Evolutionary conservation across 495 filamentous ascomycete species (phyloP).

Genomic region (Aspergillus sclerotiicarbonarius): DNA sequence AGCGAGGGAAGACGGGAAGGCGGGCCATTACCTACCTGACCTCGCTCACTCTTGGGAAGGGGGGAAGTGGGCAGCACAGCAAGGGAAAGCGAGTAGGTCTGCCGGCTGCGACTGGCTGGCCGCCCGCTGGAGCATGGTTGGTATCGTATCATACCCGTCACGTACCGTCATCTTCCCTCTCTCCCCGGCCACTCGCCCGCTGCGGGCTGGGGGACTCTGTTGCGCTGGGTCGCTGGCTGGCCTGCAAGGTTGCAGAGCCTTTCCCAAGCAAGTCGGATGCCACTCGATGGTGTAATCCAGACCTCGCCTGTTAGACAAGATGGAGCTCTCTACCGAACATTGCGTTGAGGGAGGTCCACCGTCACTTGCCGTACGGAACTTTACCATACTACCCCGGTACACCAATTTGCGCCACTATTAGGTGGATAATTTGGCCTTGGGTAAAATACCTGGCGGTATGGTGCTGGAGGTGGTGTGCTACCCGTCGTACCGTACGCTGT

Average conservation of each 20-base stretch:
- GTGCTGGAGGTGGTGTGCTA: constrained; percentile 3
- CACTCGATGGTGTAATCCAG: constrained; percentile 6
- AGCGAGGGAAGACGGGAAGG: constrained; percentile 27
- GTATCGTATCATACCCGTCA: constrained; percentile 24
- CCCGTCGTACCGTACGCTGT: background rate
- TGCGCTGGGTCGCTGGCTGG: constrained; percentile 3
- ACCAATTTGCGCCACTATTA: constrained; percentile 10
- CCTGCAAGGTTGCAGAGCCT: constrained; percentile 1
- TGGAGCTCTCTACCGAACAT: constrained; percentile 1
- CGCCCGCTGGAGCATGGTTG: constrained; percentile 17
- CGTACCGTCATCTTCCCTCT: constrained; percentile 14
- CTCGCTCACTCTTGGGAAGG: constrained; percentile 15
- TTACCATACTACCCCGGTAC: constrained; percentile 13
- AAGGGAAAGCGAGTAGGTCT: constrained; percentile 20
- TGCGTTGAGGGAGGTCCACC: constrained; percentile 13
- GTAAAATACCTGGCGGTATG: constrained; percentile 14
- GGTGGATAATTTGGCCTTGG: constrained; percentile 17
- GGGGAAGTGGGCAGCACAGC: constrained; percentile 27
- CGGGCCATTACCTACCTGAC: constrained; percentile 25
- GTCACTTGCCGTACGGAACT: constrained; percentile 8
- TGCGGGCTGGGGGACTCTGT: constrained; percentile 7
- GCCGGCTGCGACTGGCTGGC: constrained; percentile 18
- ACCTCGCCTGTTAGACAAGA: background rate
- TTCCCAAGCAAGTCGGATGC: background rate
- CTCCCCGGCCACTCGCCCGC: constrained; percentile 10